Evolutionary conservation across 495 filamentous ascomycete genomes (phyloP).

Genomic region (Aspergillus cavernicola): DNA sequence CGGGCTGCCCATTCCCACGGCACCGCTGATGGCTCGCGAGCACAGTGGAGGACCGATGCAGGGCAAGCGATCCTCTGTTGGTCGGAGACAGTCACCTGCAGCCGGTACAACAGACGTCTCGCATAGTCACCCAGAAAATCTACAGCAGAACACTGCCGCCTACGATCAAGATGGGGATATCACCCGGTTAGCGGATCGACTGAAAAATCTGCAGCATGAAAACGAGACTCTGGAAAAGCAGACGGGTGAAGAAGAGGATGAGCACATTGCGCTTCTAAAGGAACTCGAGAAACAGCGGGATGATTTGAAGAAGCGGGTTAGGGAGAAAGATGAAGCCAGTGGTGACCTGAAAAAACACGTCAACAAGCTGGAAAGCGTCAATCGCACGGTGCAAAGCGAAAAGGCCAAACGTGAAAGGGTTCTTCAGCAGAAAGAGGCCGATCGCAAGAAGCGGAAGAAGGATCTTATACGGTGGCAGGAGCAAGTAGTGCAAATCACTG

Average conservation of each 20-base stretch:
- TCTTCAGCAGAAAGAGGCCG: conserved; percentile 59
- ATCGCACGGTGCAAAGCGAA: conserved; percentile 76
- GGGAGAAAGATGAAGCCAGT: conserved; percentile 83
- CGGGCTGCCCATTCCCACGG: conserved; percentile 48
- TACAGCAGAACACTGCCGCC: conserved; percentile 27
- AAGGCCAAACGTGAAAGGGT: conserved; percentile 71
- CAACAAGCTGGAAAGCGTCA: conserved; percentile 72
- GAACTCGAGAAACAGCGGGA: conserved; percentile 64
- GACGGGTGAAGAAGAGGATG: conserved; percentile 62
- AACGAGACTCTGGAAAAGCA: conserved; percentile 69
- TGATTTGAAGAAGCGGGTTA: conserved; percentile 66
- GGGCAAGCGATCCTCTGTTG: conserved; percentile 62
- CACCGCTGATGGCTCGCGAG: conserved; percentile 60
- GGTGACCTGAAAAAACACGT: conserved; percentile 78
- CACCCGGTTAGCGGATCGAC: conserved; percentile 60
- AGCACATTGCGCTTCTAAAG: conserved; percentile 60
- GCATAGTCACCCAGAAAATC: conserved; percentile 33
- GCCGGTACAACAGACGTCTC: conserved; percentile 51
- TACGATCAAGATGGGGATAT: conserved; percentile 42
- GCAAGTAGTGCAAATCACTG: conserved; percentile 47
- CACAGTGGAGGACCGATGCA: conserved; percentile 52
- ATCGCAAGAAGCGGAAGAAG: conserved; percentile 57
- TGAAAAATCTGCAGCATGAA: conserved; percentile 69
- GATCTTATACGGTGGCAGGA: conserved; percentile 58
- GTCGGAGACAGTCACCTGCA: conserved; percentile 73